Evolutionary conservation across 331 rosid species (phyloP).

Genomic region (Pyrus hybrid): DNA sequence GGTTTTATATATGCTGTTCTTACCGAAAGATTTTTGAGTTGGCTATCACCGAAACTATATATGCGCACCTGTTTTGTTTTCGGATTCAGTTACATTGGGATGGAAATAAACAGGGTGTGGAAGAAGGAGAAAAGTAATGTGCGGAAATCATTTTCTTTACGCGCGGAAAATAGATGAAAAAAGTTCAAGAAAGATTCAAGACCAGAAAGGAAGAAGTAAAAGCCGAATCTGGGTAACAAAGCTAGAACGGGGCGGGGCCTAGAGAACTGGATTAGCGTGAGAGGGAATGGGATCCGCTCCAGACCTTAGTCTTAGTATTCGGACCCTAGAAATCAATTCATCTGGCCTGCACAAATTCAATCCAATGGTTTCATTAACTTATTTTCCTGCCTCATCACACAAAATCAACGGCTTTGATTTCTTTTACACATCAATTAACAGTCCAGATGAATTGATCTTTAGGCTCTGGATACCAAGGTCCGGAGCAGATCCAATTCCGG

Average conservation of each 20-base stretch:
- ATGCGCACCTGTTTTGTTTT: background rate
- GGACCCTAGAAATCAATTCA: too few species aligned
- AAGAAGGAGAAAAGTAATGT: too few species aligned
- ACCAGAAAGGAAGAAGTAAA: background rate
- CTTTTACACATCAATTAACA: too few species aligned
- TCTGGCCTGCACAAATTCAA: fast-evolving
- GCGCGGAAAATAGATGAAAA: background rate
- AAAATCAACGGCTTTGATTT: too few species aligned
- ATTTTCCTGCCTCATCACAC: too few species aligned
- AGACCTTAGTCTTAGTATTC: too few species aligned
- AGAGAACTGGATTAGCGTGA: background rate
- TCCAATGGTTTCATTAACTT: fast-evolving
- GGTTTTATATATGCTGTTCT: background rate
- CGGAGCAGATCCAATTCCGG: too few species aligned
- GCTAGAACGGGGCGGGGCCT: background rate
- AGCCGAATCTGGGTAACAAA: background rate
- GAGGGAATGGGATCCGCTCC: too few species aligned
- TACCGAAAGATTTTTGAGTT: background rate
- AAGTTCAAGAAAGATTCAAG: background rate
- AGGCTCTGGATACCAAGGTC: fast-evolving
- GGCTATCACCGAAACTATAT: background rate
- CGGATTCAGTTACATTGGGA: background rate
- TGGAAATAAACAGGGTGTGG: background rate
- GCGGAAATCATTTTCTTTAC: background rate
- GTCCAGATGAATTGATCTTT: too few species aligned